Evolutionary conservation across 345 rosid species (phyloP).

Genomic region (Syzygium jambos): DNA sequence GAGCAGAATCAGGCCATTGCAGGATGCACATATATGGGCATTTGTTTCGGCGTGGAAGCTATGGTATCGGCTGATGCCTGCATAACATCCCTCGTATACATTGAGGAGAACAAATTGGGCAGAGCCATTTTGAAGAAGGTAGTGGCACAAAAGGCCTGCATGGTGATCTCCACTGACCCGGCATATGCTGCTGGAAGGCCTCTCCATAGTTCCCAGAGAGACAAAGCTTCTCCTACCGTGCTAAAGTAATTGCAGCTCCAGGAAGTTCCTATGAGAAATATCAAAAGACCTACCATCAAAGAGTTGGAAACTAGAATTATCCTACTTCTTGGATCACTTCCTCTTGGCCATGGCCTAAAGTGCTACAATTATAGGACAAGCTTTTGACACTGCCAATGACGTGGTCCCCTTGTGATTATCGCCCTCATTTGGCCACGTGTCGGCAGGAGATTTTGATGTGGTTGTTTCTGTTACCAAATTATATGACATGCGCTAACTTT

Average conservation of each 20-base stretch:
- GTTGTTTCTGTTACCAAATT: background rate
- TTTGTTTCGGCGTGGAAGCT: slow-evolving; percentile 6
- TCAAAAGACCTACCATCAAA: background rate
- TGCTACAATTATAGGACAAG: background rate
- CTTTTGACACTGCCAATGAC: background rate
- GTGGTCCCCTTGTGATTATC: background rate
- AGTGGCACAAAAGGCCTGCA: slow-evolving; percentile 11
- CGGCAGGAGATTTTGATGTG: background rate
- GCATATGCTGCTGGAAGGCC: background rate
- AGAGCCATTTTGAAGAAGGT: slow-evolving; percentile 14
- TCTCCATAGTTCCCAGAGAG: background rate
- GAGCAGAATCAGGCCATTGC: slow-evolving; percentile 13
- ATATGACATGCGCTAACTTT: background rate
- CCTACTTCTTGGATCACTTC: background rate
- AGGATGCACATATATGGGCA: slow-evolving; percentile 7
- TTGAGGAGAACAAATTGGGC: slow-evolving; percentile 8
- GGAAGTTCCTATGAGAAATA: background rate
- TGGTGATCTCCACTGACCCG: background rate
- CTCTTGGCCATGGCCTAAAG: background rate
- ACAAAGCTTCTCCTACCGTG: background rate
- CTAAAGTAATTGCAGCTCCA: background rate
- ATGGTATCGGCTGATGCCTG: background rate
- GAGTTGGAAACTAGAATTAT: background rate
- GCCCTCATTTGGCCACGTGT: background rate
- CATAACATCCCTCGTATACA: background rate